Evolutionary conservation across 2,329 filamentous ascomycete species (phyloP), one percentile per base, ranked within the genome.

Genomic region (Penicillium sp.): DNA sequence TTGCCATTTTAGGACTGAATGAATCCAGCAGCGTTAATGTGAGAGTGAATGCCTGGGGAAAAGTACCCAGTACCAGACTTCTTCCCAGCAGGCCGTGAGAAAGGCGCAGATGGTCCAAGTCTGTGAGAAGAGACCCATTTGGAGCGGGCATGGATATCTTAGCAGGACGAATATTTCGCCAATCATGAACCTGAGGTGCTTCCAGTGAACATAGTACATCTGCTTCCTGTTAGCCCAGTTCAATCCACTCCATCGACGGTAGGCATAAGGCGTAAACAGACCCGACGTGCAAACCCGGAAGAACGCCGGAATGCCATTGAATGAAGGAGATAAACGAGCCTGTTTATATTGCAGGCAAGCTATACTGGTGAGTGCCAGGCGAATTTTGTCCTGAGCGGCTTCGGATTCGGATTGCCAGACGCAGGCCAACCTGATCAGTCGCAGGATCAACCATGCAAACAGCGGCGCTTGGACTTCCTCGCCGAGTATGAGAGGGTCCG

Each of bases 401-500:
- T 72, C 64, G 51, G 75, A 71, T 24, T 72, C 64, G 51, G 75
- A 71, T 31, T 71, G 71, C 50, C 72, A 70, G 45, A 69, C 67
- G 39, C 72, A 70, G 41, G 77, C 68, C 35, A 84, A 60, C 30
- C 74, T 71, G 44, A 84, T 65, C 28, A 85, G 63, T 46, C 77
- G 79, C 14, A 81, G 74, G 35, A 81, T 67, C 28, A 86, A 68
- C 77, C 79, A 81, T 22, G 81, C 67, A 54, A 79, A 74, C 22
- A 85, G 71, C 5, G 78, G 80, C 4, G 76, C 76, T 30, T 73
- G 69, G 44, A 74, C 65, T 62, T 67, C 64, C 49, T 69, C 62
- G 71, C 78, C 58, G 84, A 78, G 39, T 82, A 72, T 66, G 77
- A 81, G 43, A 79, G 86, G 56, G 83, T 80, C 58, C 82, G 76